Percentiles rank a stretch among this genome's conserved stretches.
Conservation (phyloP, 1,284 basidiomycete species). For the Leccinum huronense region DNA sequence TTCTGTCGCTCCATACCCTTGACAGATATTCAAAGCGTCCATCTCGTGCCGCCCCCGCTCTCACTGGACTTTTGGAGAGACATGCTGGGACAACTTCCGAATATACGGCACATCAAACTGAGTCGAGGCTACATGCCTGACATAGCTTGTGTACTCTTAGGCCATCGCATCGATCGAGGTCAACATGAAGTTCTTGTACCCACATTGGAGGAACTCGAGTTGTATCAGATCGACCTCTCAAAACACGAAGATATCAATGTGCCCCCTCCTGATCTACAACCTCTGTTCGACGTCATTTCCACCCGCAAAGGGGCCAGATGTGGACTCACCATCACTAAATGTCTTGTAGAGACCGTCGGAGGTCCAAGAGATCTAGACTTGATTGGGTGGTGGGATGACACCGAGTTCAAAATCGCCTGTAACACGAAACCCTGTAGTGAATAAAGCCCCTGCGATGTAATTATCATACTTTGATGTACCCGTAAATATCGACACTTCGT, state of each 20-base stretch:
- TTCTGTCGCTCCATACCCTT: conserved; percentile 4
- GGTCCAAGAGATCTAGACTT: neutral
- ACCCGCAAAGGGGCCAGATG: neutral
- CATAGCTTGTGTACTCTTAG: neutral
- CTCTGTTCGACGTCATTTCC: neutral
- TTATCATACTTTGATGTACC: neutral
- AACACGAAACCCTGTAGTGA: neutral
- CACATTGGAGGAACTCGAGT: neutral
- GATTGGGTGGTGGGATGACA: neutral
- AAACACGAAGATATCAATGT: neutral
- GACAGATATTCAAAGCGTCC: neutral
- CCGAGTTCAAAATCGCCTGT: neutral
- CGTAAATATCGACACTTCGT: neutral
- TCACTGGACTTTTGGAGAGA: neutral
- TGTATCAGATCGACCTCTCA: neutral
- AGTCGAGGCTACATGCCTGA: neutral
- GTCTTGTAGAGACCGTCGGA: neutral
- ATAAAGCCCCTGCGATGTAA: neutral
- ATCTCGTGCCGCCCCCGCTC: neutral
- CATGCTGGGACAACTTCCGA: neutral
- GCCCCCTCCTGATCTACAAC: neutral
- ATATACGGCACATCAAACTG: conserved; percentile 1
- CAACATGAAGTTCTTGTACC: neutral
- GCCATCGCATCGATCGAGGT: neutral
- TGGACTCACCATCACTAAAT: neutral